Evolutionary conservation across 1,139 yeast genomes (phyloP).

Genomic region (Hanseniaspora gamundiae): DNA sequence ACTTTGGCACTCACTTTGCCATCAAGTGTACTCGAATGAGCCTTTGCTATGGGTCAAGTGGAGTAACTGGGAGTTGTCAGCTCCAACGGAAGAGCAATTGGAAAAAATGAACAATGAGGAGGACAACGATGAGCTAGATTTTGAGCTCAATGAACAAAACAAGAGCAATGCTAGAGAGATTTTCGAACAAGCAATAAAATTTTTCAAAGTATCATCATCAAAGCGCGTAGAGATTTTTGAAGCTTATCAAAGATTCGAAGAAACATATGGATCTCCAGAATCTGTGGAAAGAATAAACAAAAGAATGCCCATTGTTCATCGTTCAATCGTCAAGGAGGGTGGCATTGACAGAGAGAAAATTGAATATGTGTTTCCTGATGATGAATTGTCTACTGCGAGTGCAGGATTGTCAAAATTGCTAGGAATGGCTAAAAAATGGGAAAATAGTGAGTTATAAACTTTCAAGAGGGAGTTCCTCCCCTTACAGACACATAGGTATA

Average conservation of each 20-base stretch:
- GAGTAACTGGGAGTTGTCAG: conserved; percentile 61
- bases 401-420: conserved; percentile 39
- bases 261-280: conserved; percentile 43
- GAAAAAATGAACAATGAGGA: conserved; percentile 28
- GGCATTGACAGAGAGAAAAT: conserved; percentile 44
- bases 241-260: conserved; percentile 57
- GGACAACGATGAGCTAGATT: conserved; percentile 37
- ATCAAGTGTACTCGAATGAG: conserved; percentile 11
- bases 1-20: background rate
- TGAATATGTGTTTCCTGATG: conserved; percentile 63
- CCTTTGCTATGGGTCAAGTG: conserved; percentile 50
- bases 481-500: too few species aligned
- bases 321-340: conserved; percentile 31
- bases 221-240: conserved; percentile 46
- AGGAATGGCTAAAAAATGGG: conserved; percentile 56
- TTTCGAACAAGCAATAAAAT: conserved; percentile 42
- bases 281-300: conserved; percentile 26
- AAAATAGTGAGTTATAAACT: conserved; percentile 11
- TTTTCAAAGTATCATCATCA: conserved; percentile 33
- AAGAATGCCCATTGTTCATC: conserved; percentile 42
- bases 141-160: conserved; percentile 40
- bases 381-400: conserved; percentile 32
- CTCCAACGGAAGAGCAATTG: conserved; percentile 47
- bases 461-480: too few species aligned
- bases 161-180: conserved; percentile 39